Conservation (phyloP, 345 rosid species). For the Salix koriyanagi region DNA sequence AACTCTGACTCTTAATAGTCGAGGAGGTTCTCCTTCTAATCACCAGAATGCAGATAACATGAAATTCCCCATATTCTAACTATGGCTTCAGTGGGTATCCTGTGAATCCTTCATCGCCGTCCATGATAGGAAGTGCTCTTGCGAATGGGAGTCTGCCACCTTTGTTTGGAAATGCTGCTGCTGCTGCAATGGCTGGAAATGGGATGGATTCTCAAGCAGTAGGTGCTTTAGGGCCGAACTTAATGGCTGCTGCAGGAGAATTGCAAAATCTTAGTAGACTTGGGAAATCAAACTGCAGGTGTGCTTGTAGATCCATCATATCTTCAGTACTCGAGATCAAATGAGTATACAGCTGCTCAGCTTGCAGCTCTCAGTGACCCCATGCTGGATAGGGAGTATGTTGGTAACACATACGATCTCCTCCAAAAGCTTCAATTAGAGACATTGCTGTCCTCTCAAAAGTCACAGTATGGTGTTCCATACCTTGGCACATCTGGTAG, state of each 20-base stretch:
- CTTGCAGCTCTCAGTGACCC: constrained; percentile 43
- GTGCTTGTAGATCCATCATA: constrained; percentile 36
- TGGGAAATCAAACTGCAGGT: constrained; percentile 39
- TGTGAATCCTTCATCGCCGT: constrained; percentile 41
- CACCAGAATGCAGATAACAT: constrained; percentile 30
- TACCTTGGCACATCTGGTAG: constrained; percentile 43
- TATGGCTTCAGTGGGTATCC: constrained; percentile 40
- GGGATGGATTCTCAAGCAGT: constrained; percentile 42
- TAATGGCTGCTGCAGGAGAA: constrained; percentile 46
- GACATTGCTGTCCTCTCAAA: constrained; percentile 40
- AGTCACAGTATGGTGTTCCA: constrained; percentile 47
- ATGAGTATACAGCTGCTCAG: constrained; percentile 52
- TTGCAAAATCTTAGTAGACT: constrained; percentile 36
- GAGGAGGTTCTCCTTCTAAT: constrained; percentile 39
- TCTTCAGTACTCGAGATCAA: constrained; percentile 47
- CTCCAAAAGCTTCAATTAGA: constrained; percentile 56
- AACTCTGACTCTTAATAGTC: constrained; percentile 30
- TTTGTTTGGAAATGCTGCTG: constrained; percentile 46
- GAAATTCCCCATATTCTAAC: constrained; percentile 40
- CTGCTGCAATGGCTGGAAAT: constrained; percentile 48
- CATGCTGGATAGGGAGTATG: constrained; percentile 37
- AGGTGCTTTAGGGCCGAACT: constrained; percentile 38
- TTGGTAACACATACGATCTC: constrained; percentile 49
- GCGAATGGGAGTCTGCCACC: constrained; percentile 48
- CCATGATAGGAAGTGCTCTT: constrained; percentile 42